These are phyloP conservation scores for Apiospora marii DNA, from an alignment of 2,329 filamentous ascomycete genomes.

Conservation along the genomic window DNA sequence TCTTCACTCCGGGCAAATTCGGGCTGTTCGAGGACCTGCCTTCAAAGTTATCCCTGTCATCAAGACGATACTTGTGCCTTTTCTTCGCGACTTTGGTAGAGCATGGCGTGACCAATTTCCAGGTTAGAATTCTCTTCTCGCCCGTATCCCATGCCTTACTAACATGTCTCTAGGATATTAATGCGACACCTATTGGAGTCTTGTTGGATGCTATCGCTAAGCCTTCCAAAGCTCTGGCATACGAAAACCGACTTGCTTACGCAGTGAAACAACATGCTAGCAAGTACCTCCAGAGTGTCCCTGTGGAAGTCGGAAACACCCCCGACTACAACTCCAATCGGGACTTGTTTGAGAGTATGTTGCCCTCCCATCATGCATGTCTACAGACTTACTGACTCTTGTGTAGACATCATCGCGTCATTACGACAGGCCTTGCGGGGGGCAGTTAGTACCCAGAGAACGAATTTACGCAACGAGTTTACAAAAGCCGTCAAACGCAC, in stretches of 20 bases:
- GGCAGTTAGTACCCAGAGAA: constrained; percentile 45
- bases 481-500: constrained; percentile 51
- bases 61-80: constrained; percentile 56
- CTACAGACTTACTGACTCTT: not conserved
- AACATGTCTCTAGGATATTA: constrained; percentile 45
- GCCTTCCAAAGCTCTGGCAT: constrained; percentile 53
- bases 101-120: constrained; percentile 55
- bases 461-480: constrained; percentile 49
- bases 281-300: constrained; percentile 52
- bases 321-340: constrained; percentile 59
- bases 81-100: constrained; percentile 61
- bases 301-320: constrained; percentile 45
- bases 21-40: constrained; percentile 56
- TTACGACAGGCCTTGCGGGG: constrained; percentile 59
- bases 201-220: constrained; percentile 62
- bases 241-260: constrained; percentile 59
- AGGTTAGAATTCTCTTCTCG: constrained; percentile 36
- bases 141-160: not conserved
- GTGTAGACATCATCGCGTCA: constrained; percentile 49
- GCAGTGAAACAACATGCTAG: constrained; percentile 52
- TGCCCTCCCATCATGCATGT: not conserved
- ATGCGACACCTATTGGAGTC: constrained; percentile 56
- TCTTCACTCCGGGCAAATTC: constrained; percentile 46
- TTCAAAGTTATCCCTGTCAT: constrained; percentile 48
- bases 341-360: constrained; percentile 57